These are phyloP conservation scores for Gossypium sturtianum DNA, from an alignment of 345 rosid genomes.

Conservation along the genomic window DNA sequence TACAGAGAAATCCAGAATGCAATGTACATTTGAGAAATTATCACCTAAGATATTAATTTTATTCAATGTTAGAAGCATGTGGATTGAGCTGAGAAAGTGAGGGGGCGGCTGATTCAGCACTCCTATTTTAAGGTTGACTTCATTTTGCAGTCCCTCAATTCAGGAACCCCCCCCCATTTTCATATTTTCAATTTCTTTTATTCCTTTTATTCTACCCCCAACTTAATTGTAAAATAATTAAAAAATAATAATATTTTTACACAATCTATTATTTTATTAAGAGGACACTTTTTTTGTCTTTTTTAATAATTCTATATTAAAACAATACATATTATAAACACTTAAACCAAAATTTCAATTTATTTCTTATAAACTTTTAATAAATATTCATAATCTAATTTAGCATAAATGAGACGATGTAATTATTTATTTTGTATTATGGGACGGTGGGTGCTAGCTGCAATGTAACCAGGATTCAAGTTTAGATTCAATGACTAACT, in stretches of 20 bases:
- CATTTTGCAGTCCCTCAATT: not conserved
- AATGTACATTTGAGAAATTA: too few relatives aligned
- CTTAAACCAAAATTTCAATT: too few relatives aligned
- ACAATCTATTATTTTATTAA: too few relatives aligned
- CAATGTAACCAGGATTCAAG: not conserved
- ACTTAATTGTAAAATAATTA: too few relatives aligned
- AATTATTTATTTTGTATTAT: not conserved
- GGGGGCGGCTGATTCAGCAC: not conserved
- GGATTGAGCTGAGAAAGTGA: not conserved
- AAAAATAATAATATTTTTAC: too few relatives aligned
- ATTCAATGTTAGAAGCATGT: not conserved
- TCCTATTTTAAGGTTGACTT: slow-evolving; percentile 4
- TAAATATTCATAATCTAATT: too few relatives aligned
- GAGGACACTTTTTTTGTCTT: too few relatives aligned
- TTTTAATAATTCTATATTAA: too few relatives aligned
- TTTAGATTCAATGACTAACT: not conserved
- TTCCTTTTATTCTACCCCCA: not conserved
- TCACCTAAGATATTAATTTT: too few relatives aligned
- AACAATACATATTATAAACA: too few relatives aligned
- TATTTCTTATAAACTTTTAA: too few relatives aligned
- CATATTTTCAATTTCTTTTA: not conserved
- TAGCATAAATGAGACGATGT: not conserved
- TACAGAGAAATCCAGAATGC: too few relatives aligned
- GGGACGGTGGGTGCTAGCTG: slow-evolving; percentile 2
- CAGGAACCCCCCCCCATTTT: not conserved